phyloP scores from a whole-genome alignment of 306 rosid genomes.

The Casuarina glauca region DNA sequence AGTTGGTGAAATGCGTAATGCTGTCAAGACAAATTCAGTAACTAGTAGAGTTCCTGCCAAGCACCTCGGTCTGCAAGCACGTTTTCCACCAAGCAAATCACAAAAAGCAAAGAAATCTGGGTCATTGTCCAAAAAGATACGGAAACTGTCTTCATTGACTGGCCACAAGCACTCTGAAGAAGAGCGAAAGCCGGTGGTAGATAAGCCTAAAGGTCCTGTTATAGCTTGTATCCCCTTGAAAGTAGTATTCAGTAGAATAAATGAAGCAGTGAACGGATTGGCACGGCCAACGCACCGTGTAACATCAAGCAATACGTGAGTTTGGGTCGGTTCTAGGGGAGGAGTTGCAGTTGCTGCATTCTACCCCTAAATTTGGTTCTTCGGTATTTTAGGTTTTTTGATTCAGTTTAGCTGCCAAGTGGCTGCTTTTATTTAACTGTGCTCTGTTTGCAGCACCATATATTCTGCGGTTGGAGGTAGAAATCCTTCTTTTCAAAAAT shows the following conservation, averaged over 20 bases:
- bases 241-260: conserved; percentile 84
- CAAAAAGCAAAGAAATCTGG: conserved; percentile 66
- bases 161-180: conserved; percentile 62
- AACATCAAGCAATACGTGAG: conserved; percentile 44
- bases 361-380: conserved; percentile 24
- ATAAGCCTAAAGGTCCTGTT: conserved; percentile 65
- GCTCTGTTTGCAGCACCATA: conserved; percentile 42
- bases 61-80: conserved; percentile 28
- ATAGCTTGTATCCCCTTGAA: conserved; percentile 84
- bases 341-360: conserved; percentile 29
- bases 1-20: conserved; percentile 29
- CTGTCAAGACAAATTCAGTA: conserved; percentile 31
- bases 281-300: conserved; percentile 56
- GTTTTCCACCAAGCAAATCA: conserved; percentile 39
- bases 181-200: conserved; percentile 53
- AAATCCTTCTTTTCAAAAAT: conserved; percentile 48
- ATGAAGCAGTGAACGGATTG: conserved; percentile 76
- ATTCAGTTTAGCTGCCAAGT: conserved; percentile 34
- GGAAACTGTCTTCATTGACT: conserved; percentile 81
- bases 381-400: conserved; percentile 39
- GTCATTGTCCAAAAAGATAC: conserved; percentile 63
- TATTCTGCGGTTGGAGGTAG: conserved; percentile 38
- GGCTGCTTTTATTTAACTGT: conserved; percentile 33
- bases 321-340: conserved; percentile 20
- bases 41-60: conserved; percentile 43